Base-by-base conservation (phyloP, 2,329 filamentous ascomycete species). In the Xylaria sp. region DNA sequence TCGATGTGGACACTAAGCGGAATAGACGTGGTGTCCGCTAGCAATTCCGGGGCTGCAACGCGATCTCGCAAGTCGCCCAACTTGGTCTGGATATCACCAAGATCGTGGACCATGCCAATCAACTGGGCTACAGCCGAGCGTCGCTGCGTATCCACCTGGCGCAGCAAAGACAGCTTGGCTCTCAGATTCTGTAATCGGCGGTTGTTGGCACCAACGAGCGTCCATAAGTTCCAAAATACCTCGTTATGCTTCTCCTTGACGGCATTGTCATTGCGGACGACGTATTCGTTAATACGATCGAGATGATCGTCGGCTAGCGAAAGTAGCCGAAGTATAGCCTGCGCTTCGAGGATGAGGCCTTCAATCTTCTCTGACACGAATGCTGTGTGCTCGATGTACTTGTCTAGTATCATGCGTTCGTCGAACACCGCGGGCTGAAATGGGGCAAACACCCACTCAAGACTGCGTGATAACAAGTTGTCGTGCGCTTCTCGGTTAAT, bases 1-100 rank as follows among this genome's bases (percentile, higher is more conserved):
- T 93, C 89, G 46, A 96, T 89, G 76, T 96, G 92, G 48, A 93
- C 89, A 59, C 86, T 85, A 4, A 96, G 81, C 2, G 92, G 91
- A 10, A 93, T 83, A 32, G 83, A 81, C 3, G 80, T 78, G 39
- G 64, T 81, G 30, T 83, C 84, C 1, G 84, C 85, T 12, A 89
- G 74, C 10, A 91, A 78, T 70, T 89, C 89, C 0, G 92, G 91
- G 64, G 87, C 85, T 0, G 87, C 89, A 10, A 94, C 90, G 6
- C 90, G 83, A 67, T 93, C 91, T 25, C 91, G 83, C 72, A 97
- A 78, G 73, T 93, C 91, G 71, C 90, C 89, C 13, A 97, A 81
- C 52, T 89, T 89, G 1, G 88, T 86, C 72, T 90, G 87, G 69
- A 96, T 95, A 63, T 87, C 87, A 78, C 93, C 87, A 41, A 96